Conservation (phyloP, 2,329 filamentous ascomycete genomes). For the Beauveria brongniartii region DNA sequence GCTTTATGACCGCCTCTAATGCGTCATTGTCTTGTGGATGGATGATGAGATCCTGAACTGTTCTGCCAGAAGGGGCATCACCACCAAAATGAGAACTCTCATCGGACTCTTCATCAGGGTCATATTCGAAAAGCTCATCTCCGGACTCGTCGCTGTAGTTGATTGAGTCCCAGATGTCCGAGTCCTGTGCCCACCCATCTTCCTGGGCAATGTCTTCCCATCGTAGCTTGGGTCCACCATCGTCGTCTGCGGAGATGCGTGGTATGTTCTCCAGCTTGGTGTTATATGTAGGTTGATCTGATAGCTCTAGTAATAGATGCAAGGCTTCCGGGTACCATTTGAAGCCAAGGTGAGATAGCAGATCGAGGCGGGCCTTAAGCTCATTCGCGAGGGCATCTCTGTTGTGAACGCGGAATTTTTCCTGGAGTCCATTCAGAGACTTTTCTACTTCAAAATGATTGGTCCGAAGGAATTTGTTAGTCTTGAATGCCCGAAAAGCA, state of each 20-base stretch:
- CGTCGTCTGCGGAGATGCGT: constrained; percentile 34
- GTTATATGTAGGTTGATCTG: constrained; percentile 68
- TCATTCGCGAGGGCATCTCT: constrained; percentile 73
- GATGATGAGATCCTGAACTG: constrained; percentile 27
- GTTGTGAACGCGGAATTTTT: constrained; percentile 76
- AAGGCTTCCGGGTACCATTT: constrained; percentile 75
- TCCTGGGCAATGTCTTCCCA: constrained; percentile 76
- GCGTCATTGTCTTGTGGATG: constrained; percentile 24
- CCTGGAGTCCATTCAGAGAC: constrained; percentile 64
- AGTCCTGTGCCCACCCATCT: constrained; percentile 62
- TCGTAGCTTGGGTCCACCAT: constrained; percentile 44
- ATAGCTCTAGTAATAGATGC: constrained; percentile 70
- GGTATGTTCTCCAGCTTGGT: constrained; percentile 58
- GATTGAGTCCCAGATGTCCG: constrained; percentile 61
- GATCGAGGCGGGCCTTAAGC: constrained; percentile 49
- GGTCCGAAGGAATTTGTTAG: constrained; percentile 53
- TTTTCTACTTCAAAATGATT: constrained; percentile 68
- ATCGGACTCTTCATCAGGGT: constrained; percentile 31
- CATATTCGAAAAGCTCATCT: constrained; percentile 30
- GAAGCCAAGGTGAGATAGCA: constrained; percentile 43
- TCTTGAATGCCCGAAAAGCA: constrained; percentile 42
- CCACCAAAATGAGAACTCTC: constrained; percentile 23
- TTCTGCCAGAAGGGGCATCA: constrained; percentile 19
- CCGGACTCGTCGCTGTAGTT: constrained; percentile 62
- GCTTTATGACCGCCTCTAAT: constrained; percentile 22